Base-by-base conservation (phyloP, 2,329 filamentous ascomycete species). In the Orbilia oligospora region DNA sequence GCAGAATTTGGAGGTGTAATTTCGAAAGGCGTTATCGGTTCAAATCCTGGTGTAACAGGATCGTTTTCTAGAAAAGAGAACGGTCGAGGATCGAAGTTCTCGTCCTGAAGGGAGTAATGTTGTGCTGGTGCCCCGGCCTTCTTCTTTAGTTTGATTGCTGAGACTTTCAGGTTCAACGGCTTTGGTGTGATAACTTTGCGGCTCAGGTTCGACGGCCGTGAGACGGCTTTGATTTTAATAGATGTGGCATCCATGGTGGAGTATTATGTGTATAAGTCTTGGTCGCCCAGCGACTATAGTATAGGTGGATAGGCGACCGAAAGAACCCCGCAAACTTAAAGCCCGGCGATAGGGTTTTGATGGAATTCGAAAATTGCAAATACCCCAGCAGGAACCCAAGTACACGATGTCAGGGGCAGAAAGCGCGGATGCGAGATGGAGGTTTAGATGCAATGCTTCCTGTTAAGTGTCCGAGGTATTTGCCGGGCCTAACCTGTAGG, bases 11-110 rank as follows among this genome's bases (percentile, higher is more conserved):
- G 76, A 16, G 76, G 76, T 12, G 76, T 79, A n/a, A 79, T 79
- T 53, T 79, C 76, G 65, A 79, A 79, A 3, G 76, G 76, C 5
- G 76, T 79, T n/a, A 79, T 79, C 4, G 76, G 76, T n/a, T 79
- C 76, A 44, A 79, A 79, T 38, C 76, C 76, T 18, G 76, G 76
- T 27, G 76, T 79, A 44, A 79, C 71, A 22, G 76, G 76, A 46
- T 79, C 71, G 46, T 75, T 79, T 58, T 79, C 76, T 12, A 79
- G 51, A 24, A 79, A 79, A 22, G 76, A 79, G 27, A 79, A 79
- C 10, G 76, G 76, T n/a, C 76, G 64, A 5, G 70, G 38, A 24
- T 79, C 76, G 41, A 79, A 79, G 41, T 75, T 58, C 27, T 79
- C 76, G 44, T 70, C 67, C 46, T 79, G 75, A 41, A 78, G 68